Percentiles rank a stretch among this genome's conserved stretches.
These are phyloP conservation scores for Mortierella sp. DNA, from an alignment of 371 early-diverging fungal genomes.

Conservation along the genomic window DNA sequence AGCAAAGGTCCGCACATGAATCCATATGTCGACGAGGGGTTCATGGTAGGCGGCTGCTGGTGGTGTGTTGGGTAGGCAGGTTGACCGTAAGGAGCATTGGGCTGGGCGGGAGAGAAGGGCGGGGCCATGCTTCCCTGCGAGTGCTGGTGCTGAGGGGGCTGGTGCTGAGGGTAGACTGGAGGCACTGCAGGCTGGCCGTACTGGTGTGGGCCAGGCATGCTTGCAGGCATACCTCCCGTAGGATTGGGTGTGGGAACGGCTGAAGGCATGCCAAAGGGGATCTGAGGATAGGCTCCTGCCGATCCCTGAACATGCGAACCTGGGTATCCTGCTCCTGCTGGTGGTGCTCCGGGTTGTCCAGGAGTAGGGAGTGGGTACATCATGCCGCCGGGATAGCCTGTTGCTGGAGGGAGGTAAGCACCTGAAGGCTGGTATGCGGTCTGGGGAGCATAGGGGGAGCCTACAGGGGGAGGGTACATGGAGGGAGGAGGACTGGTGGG, in stretches of 20 bases:
- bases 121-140: conserved; percentile 10
- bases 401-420: not conserved
- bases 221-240: conserved; percentile 46
- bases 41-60: conserved; percentile 2
- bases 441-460: conserved; percentile 8
- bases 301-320: conserved; percentile 8
- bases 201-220: conserved; percentile 25
- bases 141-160: conserved; percentile 15
- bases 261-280: conserved; percentile 19
- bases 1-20: conserved; percentile 50
- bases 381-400: conserved; percentile 5
- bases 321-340: not conserved
- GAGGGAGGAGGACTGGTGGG: conserved; percentile 23
- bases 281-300: conserved; percentile 15
- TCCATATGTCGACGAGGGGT: not conserved
- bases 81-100: not conserved
- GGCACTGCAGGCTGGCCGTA: conserved; percentile 22
- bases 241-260: conserved; percentile 19
- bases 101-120: conserved; percentile 6
- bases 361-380: conserved; percentile 23
- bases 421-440: conserved; percentile 11
- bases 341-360: not conserved
- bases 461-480: conserved; percentile 12
- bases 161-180: conserved; percentile 7
- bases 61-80: conserved; percentile 10